These are phyloP conservation scores for Moniliella sp. DNA, from an alignment of 1,284 basidiomycete genomes.

Conservation along the genomic window DNA sequence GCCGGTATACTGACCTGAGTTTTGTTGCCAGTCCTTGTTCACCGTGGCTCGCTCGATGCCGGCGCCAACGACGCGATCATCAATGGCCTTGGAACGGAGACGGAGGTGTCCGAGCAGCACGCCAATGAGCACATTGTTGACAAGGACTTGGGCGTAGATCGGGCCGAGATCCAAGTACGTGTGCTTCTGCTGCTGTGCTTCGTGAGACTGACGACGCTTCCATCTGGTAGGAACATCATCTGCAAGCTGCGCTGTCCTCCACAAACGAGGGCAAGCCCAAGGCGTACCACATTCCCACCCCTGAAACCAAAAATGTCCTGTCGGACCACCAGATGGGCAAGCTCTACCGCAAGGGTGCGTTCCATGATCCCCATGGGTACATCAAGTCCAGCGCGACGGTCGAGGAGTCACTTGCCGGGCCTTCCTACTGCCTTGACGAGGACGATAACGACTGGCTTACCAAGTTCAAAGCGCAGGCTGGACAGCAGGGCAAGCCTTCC, in stretches of 20 bases:
- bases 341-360: slow-evolving; percentile 24
- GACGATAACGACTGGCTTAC: slow-evolving; percentile 83
- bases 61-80: too few species aligned
- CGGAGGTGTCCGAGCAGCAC: neutral
- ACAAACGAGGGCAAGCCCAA: slow-evolving; percentile 7
- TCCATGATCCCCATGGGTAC: slow-evolving; percentile 41
- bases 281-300: slow-evolving; percentile 31
- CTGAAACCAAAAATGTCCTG: slow-evolving; percentile 19
- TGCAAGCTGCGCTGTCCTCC: slow-evolving; percentile 32
- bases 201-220: neutral
- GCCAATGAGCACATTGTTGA: neutral
- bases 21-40: neutral
- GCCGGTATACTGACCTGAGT: neutral
- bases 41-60: neutral
- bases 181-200: neutral
- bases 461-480: slow-evolving; percentile 66
- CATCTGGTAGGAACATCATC: slow-evolving; percentile 20
- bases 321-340: slow-evolving; percentile 11
- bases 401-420: slow-evolving; percentile 52
- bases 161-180: neutral
- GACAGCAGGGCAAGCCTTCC: slow-evolving; percentile 42
- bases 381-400: slow-evolving; percentile 66
- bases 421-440: slow-evolving; percentile 83
- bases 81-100: neutral
- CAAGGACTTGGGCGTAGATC: neutral